Conservation (phyloP, 495 filamentous ascomycete genomes). For the Aspergillus kassunensis region DNA sequence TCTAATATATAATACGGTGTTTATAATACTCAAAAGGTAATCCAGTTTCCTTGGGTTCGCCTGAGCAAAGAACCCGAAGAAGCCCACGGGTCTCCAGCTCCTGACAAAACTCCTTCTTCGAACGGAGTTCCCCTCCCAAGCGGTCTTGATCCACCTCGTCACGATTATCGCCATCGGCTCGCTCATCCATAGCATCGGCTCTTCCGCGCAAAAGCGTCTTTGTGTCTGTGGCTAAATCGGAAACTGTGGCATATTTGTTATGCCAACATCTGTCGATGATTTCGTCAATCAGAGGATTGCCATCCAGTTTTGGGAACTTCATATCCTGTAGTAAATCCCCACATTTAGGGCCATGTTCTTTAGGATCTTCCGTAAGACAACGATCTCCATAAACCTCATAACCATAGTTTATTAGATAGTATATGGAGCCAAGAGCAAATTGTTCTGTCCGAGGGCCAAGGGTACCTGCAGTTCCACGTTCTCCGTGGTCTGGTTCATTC, state of each 20-base stretch:
- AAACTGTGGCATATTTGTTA: slow-evolving; percentile 28
- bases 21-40: slow-evolving; percentile 13
- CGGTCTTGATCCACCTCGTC: not conserved
- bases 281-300: slow-evolving; percentile 30
- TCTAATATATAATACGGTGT: not conserved
- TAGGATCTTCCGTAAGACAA: slow-evolving; percentile 29
- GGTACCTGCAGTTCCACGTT: slow-evolving; percentile 24
- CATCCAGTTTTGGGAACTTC: slow-evolving; percentile 32
- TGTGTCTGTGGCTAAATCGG: slow-evolving; percentile 27
- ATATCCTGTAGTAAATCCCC: slow-evolving; percentile 34
- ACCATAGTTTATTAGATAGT: slow-evolving; percentile 34
- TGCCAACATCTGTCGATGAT: slow-evolving; percentile 40
- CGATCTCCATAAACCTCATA: slow-evolving; percentile 34
- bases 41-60: slow-evolving; percentile 27
- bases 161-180: slow-evolving; percentile 8
- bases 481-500: slow-evolving; percentile 22
- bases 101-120: slow-evolving; percentile 24
- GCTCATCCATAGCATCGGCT: not conserved
- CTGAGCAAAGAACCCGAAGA: slow-evolving; percentile 25
- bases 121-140: slow-evolving; percentile 5
- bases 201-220: slow-evolving; percentile 12
- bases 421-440: slow-evolving; percentile 38
- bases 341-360: slow-evolving; percentile 32
- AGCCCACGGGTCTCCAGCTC: slow-evolving; percentile 28
- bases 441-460: slow-evolving; percentile 34